Conservation (phyloP, 2,329 filamentous ascomycete species). For the Ceratocystiopsis sp. region DNA sequence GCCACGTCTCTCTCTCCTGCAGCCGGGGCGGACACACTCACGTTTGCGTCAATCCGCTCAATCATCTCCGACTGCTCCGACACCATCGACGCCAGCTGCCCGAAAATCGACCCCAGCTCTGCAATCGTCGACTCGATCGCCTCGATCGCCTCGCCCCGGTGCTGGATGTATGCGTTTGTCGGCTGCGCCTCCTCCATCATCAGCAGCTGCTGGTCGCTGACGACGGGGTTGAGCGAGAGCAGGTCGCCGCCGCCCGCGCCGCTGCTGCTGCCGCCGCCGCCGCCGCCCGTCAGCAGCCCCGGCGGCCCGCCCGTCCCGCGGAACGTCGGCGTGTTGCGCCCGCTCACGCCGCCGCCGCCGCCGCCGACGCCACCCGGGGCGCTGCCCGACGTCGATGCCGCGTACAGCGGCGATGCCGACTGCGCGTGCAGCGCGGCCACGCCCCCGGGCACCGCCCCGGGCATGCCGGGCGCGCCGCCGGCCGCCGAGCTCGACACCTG, state of each 20-base stretch:
- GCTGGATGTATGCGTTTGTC: slow-evolving; percentile 77
- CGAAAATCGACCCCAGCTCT: slow-evolving; percentile 50
- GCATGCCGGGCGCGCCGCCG: slow-evolving; percentile 14
- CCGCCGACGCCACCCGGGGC: slow-evolving; percentile 41
- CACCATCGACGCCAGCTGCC: slow-evolving; percentile 80
- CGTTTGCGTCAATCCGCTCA: slow-evolving; percentile 14
- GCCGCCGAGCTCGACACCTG: slow-evolving; percentile 67
- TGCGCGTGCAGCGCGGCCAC: slow-evolving; percentile 27
- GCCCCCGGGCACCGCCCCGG: slow-evolving; percentile 31
- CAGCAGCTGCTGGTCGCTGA: slow-evolving; percentile 67
- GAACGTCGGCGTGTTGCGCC: slow-evolving; percentile 8
- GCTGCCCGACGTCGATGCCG: slow-evolving; percentile 49
- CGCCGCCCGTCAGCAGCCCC: slow-evolving; percentile 1
- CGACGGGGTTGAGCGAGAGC: slow-evolving; percentile 65
- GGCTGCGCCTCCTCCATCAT: slow-evolving; percentile 87
- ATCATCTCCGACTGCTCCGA: slow-evolving; percentile 97
- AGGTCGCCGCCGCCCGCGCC: slow-evolving; percentile 41
- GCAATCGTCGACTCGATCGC: slow-evolving; percentile 90
- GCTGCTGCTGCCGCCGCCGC: slow-evolving; percentile 15
- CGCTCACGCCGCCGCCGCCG: too few relatives aligned
- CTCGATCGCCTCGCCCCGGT: slow-evolving; percentile 88
- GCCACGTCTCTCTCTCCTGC: neutral
- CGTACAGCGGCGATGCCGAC: slow-evolving; percentile 66
- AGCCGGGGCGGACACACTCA: slow-evolving; percentile 1
- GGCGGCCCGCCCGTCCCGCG: slow-evolving; percentile 6